Conservation (phyloP, 2,329 filamentous ascomycete genomes). For the Fusarium pseudocircinatum region DNA sequence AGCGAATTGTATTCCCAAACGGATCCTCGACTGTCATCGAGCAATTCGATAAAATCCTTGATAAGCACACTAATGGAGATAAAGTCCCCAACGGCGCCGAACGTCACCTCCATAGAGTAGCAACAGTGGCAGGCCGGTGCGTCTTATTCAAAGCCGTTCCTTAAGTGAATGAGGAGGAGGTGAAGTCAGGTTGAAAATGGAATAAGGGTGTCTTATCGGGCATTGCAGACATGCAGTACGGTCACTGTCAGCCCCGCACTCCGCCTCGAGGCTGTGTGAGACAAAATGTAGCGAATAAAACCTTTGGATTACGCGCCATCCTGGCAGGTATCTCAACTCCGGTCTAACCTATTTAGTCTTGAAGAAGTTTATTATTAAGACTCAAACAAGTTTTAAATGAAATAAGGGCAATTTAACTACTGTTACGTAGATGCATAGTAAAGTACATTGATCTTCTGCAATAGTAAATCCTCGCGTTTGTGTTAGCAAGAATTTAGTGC, state of each 20-base stretch:
- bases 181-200: no score
- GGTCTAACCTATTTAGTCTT: no score
- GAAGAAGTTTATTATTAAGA: no score
- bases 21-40: neutral
- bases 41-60: neutral
- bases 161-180: neutral
- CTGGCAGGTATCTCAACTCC: no score
- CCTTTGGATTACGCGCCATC: neutral
- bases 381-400: no score
- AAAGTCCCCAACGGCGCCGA: neutral
- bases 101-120: rapidly evolving
- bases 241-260: neutral
- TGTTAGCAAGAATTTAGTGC: no score
- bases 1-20: neutral
- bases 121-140: rapidly evolving
- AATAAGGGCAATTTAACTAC: no score
- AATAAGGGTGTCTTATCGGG: neutral
- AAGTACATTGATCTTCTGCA: no score
- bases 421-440: no score
- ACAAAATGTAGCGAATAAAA: neutral
- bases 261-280: neutral
- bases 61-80: neutral
- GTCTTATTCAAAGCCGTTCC: rapidly evolving
- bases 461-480: no score
- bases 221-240: neutral